Evolutionary conservation across 148 eudicot species (phyloP).

Genomic region (Rhododendron ovatum): DNA sequence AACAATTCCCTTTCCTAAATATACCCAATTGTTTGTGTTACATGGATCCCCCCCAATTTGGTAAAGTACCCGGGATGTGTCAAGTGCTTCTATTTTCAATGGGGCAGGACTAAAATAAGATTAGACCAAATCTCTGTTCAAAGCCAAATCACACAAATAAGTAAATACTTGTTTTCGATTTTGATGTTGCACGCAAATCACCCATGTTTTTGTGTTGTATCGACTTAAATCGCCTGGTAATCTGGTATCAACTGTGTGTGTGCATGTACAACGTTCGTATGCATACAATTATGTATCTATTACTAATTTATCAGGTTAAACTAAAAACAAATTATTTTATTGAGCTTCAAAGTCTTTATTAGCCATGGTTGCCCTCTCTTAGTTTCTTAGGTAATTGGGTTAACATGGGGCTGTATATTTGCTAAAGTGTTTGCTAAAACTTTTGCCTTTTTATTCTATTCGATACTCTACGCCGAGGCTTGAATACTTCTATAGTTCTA

Average conservation of each 20-base stretch:
- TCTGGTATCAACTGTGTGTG: neutral
- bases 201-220: neutral
- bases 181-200: neutral
- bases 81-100: neutral
- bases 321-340: neutral
- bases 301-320: neutral
- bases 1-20: neutral
- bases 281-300: neutral
- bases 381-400: neutral
- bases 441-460: neutral
- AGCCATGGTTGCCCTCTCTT: neutral
- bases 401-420: neutral
- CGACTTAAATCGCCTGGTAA: neutral
- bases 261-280: neutral
- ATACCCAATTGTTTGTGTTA: neutral
- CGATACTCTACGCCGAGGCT: neutral
- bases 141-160: neutral
- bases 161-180: neutral
- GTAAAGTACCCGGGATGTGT: neutral
- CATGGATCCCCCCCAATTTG: neutral
- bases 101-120: neutral
- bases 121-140: neutral
- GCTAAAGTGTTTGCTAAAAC: neutral
- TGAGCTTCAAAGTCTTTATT: neutral
- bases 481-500: neutral